These are phyloP conservation scores for Colletotrichum lentis DNA, from an alignment of 2,329 filamentous ascomycete genomes.

Conservation along the genomic window DNA sequence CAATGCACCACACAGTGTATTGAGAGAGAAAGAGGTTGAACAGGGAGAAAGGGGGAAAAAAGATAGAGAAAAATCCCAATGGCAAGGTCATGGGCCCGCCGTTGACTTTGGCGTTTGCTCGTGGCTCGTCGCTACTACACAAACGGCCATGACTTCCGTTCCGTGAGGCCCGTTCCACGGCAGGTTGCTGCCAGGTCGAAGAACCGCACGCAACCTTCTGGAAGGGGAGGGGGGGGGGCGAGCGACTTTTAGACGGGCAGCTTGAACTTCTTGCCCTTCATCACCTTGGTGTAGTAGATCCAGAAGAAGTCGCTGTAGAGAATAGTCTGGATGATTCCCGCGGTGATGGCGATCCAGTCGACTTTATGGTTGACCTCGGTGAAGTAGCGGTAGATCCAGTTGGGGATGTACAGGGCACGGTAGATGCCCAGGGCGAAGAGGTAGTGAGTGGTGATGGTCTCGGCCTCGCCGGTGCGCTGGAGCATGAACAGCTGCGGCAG, in stretches of 20 bases:
- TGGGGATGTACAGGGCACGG: constrained; percentile 94
- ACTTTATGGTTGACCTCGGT: constrained; percentile 74
- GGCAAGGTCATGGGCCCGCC: constrained; percentile 10
- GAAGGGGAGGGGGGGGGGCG: no score
- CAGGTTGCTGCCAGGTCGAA: not conserved
- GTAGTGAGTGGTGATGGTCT: constrained; percentile 99
- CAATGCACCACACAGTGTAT: not conserved
- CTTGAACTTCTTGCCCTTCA: constrained; percentile 90
- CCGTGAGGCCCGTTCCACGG: not conserved
- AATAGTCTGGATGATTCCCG: constrained; percentile 90
- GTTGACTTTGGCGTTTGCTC: not conserved
- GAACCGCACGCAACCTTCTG: not conserved
- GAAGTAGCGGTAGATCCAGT: constrained; percentile 95
- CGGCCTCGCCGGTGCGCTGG: constrained; percentile 94
- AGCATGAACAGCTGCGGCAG: constrained; percentile 98
- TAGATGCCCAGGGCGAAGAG: constrained; percentile 92
- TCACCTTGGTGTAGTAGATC: constrained; percentile 97
- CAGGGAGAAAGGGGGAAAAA: not conserved
- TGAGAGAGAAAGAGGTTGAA: constrained; percentile 18
- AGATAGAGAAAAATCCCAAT: not conserved
- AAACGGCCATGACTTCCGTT: constrained; percentile 7
- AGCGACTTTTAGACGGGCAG: constrained; percentile 71
- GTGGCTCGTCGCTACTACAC: not conserved
- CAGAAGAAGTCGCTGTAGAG: constrained; percentile 99
- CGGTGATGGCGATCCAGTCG: constrained; percentile 87